Evolutionary conservation across 208 protist genomes (phyloP).

Genomic region (Herpetomonas tarakana): DNA sequence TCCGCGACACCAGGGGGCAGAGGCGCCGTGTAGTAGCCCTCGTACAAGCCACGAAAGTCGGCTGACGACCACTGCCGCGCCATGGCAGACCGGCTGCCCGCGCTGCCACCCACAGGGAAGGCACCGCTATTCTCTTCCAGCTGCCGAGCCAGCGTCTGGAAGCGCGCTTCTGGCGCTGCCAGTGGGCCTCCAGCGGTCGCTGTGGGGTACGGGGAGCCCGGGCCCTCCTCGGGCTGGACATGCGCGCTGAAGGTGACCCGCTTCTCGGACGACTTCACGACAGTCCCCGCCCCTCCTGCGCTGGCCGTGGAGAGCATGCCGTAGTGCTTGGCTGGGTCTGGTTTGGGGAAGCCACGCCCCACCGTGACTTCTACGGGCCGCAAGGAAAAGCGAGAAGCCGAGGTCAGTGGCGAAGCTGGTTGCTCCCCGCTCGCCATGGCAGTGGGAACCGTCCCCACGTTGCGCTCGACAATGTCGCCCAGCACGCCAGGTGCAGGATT

Average conservation of each 20-base stretch:
- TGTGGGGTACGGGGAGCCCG: neutral
- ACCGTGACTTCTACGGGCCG: no score
- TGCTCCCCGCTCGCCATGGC: no score
- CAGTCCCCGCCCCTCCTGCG: no score
- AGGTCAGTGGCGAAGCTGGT: no score
- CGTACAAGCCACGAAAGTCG: conserved; percentile 33
- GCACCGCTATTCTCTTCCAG: neutral
- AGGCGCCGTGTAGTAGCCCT: conserved; percentile 31
- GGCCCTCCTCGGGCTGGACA: conserved; percentile 28
- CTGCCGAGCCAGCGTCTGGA: no score
- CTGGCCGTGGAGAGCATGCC: no score
- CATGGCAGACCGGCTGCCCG: conserved; percentile 7
- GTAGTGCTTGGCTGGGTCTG: no score
- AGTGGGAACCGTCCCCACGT: neutral
- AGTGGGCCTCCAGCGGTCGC: neutral
- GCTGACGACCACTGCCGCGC: conserved; percentile 44
- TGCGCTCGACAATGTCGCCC: conserved; percentile 36
- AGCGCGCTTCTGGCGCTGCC: no score
- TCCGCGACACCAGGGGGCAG: neutral
- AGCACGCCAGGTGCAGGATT: conserved; percentile 12
- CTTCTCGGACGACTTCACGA: no score
- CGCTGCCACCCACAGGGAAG: conserved; percentile 1
- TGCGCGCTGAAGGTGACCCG: conserved; percentile 37
- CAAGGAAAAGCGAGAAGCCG: no score
- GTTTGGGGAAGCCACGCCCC: no score